Evolutionary conservation across 1,284 basidiomycete species (phyloP).

Genomic region (Puccinia novopanici): DNA sequence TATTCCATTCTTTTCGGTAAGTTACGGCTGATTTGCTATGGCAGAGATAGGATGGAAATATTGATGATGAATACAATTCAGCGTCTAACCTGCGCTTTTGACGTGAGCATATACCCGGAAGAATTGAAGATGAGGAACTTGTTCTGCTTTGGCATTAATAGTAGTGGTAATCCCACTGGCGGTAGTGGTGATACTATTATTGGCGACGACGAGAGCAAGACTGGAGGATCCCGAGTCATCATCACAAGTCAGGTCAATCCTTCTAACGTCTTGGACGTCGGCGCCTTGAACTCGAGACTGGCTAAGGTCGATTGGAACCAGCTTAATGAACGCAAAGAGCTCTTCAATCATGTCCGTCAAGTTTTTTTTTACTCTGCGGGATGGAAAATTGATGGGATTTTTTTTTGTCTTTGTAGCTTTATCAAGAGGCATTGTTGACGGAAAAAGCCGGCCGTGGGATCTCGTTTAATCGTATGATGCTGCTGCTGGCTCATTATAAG

Average conservation of each 20-base stretch:
- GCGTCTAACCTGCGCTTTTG: constrained; percentile 40
- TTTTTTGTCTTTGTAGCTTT: constrained; percentile 61
- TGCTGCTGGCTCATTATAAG: constrained; percentile 86
- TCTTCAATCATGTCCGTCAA: constrained; percentile 15
- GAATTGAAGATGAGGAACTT: constrained; percentile 70
- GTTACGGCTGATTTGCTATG: constrained; percentile 44
- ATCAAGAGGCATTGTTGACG: constrained; percentile 76
- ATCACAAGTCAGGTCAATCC: neutral
- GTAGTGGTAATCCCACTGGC: no score
- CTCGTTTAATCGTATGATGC: constrained; percentile 86
- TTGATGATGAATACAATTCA: constrained; percentile 48
- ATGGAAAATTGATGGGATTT: neutral
- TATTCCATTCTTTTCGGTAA: constrained; percentile 73
- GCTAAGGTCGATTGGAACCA: constrained; percentile 5
- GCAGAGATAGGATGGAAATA: constrained; percentile 24
- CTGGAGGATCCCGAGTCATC: neutral
- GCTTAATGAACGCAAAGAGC: neutral
- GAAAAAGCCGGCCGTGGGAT: constrained; percentile 73
- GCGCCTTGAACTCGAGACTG: neutral
- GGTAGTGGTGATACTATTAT: no score
- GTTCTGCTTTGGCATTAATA: neutral
- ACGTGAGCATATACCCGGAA: constrained; percentile 66
- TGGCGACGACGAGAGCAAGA: neutral
- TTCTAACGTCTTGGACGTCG: neutral
- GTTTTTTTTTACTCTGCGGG: neutral